Evolutionary conservation across 2,329 filamentous ascomycete species (phyloP), one percentile per base, ranked within the genome.

Genomic region (Arthrobotrys musiformis): DNA sequence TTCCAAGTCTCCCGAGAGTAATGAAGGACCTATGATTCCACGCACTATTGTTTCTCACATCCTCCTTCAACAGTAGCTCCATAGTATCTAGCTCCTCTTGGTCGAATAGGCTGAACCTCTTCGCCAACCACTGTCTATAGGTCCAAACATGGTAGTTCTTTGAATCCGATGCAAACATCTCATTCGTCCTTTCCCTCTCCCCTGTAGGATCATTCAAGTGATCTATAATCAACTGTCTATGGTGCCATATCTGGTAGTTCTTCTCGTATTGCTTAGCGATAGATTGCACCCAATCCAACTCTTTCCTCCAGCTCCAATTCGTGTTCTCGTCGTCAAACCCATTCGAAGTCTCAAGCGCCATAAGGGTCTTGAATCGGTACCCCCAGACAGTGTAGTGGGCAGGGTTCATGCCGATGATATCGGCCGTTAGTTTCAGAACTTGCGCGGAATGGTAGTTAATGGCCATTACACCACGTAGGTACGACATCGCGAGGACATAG

Each of bases 81-180:
- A 93, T 89, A 75, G 90, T 90, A 62, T 86, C 84, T 19, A 96
- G 85, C 86, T 99, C 90, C 3, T 84, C 90, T 56, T 87, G 86
- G 83, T 78, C 42, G 7, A 87, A 89, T 52, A 90, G 84, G 61
- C 83, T 83, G 83, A 91, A 90, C 60, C 88, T 85, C 79, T 89
- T 87, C 84, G 97, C 86, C 85, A 91, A 82, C 89, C 90, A 86
- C 83, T 91, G 84, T 82, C 89, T 89, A 85, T 98, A 99, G 68
- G 91, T 93, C 95, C 95, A 99, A 56, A 98, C 95, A 83, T 99
- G 95, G 83, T 99, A 98, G 86, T 99, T 99, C 85, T 99, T 99
- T 60, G 91, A 89, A 83, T 99, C 95, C 80, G 92, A 88, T 44
- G 87, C 88, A 67, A 99, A 90, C 88, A 99, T 98, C 54, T 87